Base-by-base conservation (phyloP, 805 yeast species). In the Saccharomycopsis oosterbeekiorum region DNA sequence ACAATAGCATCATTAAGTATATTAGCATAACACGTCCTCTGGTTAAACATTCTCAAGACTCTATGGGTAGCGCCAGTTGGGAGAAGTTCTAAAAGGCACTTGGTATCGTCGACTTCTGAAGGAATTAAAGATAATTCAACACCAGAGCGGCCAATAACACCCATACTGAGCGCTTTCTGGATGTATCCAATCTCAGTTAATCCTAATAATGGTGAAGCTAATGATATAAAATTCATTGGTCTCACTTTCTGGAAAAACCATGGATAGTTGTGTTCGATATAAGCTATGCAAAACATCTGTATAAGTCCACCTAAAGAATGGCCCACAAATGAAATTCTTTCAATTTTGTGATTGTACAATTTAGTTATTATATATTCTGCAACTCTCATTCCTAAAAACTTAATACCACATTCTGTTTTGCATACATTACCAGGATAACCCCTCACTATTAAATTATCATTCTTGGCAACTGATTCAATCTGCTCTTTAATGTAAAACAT, bases 301-400 rank as follows among this genome's bases (percentile, higher is more conserved):
- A 85, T 82, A 51, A 85, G 71, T 0, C 96, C 96, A 55, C 96
- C 96, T 34, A 88, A 70, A 0, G 94, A 88, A 70, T 88, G 96
- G 0, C 88, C 91, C 54, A 88, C 75, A 67, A 88, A 88, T 0
- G 96, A 88, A 8, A 88, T 82, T 64, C 80, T 82, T 0, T 63
- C 61, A 0, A 84, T 77, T 1, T 74, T 67, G 40, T 79, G 77
- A 0, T 78, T 67, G 19, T 78, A 74, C 21, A 81, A 71, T 24
- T 81, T 84, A 39, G 74, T 68, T 0, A 85, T 75, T 36, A 88
- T 76, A 68, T 76, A 85, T 66, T 87, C 89, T 0, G 89, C 94
- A 26, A 86, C 76, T 53, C 86, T 75, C 63, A 84, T 80, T 0
- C 96, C 96, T 62, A 88, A 71, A 68, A 83, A 88, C 69, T 83